phyloP scores from a whole-genome alignment of 106 monocot species.

The Posidonia australis region DNA sequence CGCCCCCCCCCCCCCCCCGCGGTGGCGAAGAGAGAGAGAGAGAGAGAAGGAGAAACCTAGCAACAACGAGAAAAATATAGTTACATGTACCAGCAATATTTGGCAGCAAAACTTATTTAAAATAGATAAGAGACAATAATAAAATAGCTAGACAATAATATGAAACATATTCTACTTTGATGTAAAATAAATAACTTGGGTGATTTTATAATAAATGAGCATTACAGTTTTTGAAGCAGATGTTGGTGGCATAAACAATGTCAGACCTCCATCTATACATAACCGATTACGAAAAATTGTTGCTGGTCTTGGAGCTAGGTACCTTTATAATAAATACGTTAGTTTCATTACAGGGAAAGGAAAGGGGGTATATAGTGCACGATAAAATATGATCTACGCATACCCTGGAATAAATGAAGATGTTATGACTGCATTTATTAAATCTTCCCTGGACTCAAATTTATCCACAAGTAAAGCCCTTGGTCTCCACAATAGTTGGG shows the following conservation, averaged over 20 bases:
- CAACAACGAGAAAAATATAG: too few species aligned
- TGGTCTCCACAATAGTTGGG: slow-evolving; percentile 80
- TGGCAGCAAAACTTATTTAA: too few species aligned
- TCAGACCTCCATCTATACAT: slow-evolving; percentile 91
- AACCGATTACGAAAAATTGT: slow-evolving; percentile 67
- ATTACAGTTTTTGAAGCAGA: slow-evolving; percentile 72
- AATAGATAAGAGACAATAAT: too few species aligned
- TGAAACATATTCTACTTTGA: not conserved
- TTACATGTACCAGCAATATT: too few species aligned
- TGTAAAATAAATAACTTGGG: not conserved
- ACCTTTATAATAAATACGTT: slow-evolving; percentile 29
- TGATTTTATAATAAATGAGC: not conserved
- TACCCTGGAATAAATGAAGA: slow-evolving; percentile 99
- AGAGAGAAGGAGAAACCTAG: too few species aligned
- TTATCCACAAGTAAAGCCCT: slow-evolving; percentile 83
- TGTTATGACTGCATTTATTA: slow-evolving; percentile 82
- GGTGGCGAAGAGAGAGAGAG: too few species aligned
- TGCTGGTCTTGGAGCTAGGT: slow-evolving; percentile 78
- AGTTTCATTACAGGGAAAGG: not conserved
- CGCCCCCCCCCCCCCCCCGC: too few species aligned
- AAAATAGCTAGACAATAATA: not conserved
- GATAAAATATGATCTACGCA: not conserved
- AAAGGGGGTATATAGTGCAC: slow-evolving; percentile 4
- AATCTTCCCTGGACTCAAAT: slow-evolving; percentile 93
- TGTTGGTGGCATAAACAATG: slow-evolving; percentile 95